Evolutionary conservation across 2,329 filamentous ascomycete species (phyloP).

Genomic region (Ophiosphaerella narmari): DNA sequence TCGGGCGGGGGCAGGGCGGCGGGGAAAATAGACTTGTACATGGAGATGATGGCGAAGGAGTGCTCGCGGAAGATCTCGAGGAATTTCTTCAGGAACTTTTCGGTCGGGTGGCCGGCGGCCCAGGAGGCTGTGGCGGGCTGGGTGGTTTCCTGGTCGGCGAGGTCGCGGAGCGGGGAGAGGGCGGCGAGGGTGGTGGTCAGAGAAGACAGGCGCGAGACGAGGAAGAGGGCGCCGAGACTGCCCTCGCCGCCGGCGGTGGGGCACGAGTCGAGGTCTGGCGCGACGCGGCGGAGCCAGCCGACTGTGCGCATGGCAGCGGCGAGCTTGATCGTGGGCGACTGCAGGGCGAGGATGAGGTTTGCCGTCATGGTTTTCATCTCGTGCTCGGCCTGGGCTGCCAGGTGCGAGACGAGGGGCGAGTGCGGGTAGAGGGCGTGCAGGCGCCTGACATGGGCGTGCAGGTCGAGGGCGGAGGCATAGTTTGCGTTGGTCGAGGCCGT

Average conservation of each 20-base stretch:
- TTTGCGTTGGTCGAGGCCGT: constrained; percentile 60
- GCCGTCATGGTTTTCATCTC: constrained; percentile 88
- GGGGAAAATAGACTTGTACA: constrained; percentile 90
- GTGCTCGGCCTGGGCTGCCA: constrained; percentile 77
- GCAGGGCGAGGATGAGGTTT: constrained; percentile 78
- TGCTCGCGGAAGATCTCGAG: constrained; percentile 98
- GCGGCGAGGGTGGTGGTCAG: constrained; percentile 80
- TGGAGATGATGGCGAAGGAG: constrained; percentile 91
- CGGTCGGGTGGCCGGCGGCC: constrained; percentile 85
- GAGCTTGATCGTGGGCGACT: constrained; percentile 79
- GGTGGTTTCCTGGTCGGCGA: constrained; percentile 81
- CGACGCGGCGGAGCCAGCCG: constrained; percentile 84
- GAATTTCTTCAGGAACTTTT: constrained; percentile 91
- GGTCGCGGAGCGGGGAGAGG: constrained; percentile 79
- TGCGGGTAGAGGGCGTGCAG: constrained; percentile 81
- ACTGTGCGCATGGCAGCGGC: constrained; percentile 89
- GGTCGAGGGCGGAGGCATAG: constrained; percentile 86
- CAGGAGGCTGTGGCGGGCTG: constrained; percentile 57
- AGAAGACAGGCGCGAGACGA: constrained; percentile 82
- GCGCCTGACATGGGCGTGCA: constrained; percentile 90
- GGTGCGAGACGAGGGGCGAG: constrained; percentile 73
- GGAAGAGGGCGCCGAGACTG: constrained; percentile 78
- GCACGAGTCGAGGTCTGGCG: constrained; percentile 69
- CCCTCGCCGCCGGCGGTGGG: constrained; percentile 57
- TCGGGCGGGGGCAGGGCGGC: constrained; percentile 54